Base-by-base conservation (phyloP, 2,329 filamentous ascomycete genomes). In the Clonostachys solani region DNA sequence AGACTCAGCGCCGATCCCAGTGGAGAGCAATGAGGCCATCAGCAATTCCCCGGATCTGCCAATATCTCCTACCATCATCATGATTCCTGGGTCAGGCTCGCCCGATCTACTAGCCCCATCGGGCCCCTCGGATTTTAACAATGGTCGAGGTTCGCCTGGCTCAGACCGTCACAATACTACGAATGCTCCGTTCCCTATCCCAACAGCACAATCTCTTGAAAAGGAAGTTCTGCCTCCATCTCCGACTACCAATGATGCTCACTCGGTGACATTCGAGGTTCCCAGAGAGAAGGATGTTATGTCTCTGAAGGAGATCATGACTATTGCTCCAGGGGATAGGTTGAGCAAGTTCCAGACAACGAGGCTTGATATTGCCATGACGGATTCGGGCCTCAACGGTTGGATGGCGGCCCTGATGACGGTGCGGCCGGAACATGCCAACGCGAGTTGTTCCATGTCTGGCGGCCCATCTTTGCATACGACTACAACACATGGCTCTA, bases 271-370 rank as follows among this genome's bases (percentile, higher is more conserved):
- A 29, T 29, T 29, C 23, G 23, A 29, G 23, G 23, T 29, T 29
- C 23, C 23, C 3, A 29, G 23, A 10, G 33, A 34, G 17, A 19
- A 46, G 42, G 59, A 59, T 42, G 69, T 80, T 36, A 74, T 78
- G 52, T 72, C 78, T 2, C 92, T 95, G 66, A 81, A 84, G 44
- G 87, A 95, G 49, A 95, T 96, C 50, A 75, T 90, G 56, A 81
- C 80, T 9, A 74, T 94, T 44, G 74, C 79, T 15, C 81, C 79
- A 3, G 65, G 83, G 0, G 64, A 75, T 13, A 84, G 94, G 54
- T 83, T 91, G 17, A 87, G 94, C 50, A 72, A 77, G 40, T 29
- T 29, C 23, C 23, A 29, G 23, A 29, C 23, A 29, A 29, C 23
- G 23, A 29, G 23, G 23, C 8, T 29, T 29, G 23, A 29, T 10